phyloP scores from a whole-genome alignment of 495 filamentous ascomycete genomes.

The Entonaema liquescens region DNA sequence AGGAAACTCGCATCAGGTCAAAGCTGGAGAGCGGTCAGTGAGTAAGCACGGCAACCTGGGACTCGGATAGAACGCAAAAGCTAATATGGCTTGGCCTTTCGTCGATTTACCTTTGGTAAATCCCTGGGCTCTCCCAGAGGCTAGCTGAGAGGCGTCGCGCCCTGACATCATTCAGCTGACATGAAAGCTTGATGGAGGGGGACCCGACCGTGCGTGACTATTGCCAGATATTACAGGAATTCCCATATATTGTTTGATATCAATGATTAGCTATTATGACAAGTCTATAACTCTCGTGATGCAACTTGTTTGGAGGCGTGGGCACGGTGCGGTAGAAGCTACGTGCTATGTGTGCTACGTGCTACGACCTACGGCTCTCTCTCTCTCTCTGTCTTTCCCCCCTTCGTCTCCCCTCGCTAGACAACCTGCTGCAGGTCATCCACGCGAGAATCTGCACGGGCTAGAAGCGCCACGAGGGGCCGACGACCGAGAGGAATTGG shows the following conservation, averaged over 20 bases:
- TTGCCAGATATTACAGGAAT: neutral
- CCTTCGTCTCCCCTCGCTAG: conserved; percentile 14
- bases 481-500: conserved; percentile 43
- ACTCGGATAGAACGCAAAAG: neutral
- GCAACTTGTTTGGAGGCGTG: neutral
- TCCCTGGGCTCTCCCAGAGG: conserved; percentile 7
- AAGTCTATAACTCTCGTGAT: neutral
- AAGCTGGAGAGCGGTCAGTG: conserved; percentile 21
- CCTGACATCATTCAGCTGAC: conserved; percentile 40
- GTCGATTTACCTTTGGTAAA: neutral
- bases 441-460: conserved; percentile 45
- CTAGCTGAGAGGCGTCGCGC: conserved; percentile 33
- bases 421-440: conserved; percentile 40
- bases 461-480: conserved; percentile 40
- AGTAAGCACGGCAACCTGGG: conserved; percentile 21
- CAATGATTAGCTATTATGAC: neutral
- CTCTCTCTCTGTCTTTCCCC: too few species aligned
- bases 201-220: neutral
- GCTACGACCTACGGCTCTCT: conserved; percentile 25
- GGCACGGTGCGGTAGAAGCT: conserved; percentile 30
- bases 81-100: neutral
- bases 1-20: neutral
- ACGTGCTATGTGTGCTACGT: conserved; percentile 28
- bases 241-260: neutral
- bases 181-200: conserved; percentile 12